Evolutionary conservation across 495 filamentous ascomycete species (phyloP).

Genomic region (Physcia stellaris): DNA sequence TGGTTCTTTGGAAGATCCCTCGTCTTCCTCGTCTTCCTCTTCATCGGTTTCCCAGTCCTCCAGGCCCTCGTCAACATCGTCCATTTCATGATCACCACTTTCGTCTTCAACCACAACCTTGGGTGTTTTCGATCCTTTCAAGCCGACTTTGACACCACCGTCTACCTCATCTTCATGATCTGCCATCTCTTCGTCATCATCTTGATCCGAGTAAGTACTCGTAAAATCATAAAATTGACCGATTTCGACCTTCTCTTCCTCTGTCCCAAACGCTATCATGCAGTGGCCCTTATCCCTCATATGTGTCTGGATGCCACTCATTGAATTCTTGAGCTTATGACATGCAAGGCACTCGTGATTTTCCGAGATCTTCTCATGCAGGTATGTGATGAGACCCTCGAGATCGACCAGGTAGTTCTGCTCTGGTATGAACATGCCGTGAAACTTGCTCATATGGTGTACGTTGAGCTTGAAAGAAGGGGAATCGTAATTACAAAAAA

Average conservation of each 20-base stretch:
- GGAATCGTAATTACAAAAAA: constrained; percentile 82
- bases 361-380: constrained; percentile 60
- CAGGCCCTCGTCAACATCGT: constrained; percentile 36
- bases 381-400: constrained; percentile 65
- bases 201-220: constrained; percentile 76
- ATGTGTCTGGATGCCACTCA: constrained; percentile 71
- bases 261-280: constrained; percentile 82
- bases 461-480: constrained; percentile 59
- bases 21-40: constrained; percentile 67
- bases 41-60: constrained; percentile 89
- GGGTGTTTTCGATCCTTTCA: constrained; percentile 8
- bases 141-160: constrained; percentile 12
- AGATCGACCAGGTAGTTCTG: constrained; percentile 64
- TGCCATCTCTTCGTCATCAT: constrained; percentile 45
- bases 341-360: constrained; percentile 77
- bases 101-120: constrained; percentile 10
- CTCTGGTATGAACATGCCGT: constrained; percentile 96
- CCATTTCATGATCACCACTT: constrained; percentile 15
- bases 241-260: constrained; percentile 85
- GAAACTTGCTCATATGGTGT: constrained; percentile 77
- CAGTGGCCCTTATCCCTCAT: constrained; percentile 96
- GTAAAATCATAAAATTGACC: constrained; percentile 98
- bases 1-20: constrained; percentile 58
- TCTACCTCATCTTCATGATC: constrained; percentile 24
- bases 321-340: constrained; percentile 57